Percentiles rank a stretch among this genome's conserved stretches.
These are phyloP conservation scores for Dryas drummondii DNA, from an alignment of 306 rosid genomes.

Conservation along the genomic window DNA sequence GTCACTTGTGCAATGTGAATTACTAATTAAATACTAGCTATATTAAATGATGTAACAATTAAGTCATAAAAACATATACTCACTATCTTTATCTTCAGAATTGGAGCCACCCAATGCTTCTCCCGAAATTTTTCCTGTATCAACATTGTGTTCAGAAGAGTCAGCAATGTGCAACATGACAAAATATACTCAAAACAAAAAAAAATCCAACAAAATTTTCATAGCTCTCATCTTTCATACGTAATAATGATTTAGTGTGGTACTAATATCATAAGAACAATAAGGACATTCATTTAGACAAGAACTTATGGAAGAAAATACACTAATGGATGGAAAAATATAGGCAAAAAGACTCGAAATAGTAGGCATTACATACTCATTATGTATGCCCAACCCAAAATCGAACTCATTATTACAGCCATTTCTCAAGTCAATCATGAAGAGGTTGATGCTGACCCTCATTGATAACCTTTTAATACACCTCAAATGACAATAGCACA, in stretches of 20 bases:
- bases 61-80: background rate
- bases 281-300: background rate
- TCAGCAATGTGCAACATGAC: background rate
- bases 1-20: no score
- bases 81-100: slow-evolving; percentile 43
- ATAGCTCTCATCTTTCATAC: background rate
- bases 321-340: background rate
- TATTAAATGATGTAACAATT: background rate
- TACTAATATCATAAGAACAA: background rate
- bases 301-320: background rate
- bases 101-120: slow-evolving; percentile 35
- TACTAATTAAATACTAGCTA: background rate
- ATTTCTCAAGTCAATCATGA: background rate
- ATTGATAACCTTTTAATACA: background rate
- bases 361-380: background rate
- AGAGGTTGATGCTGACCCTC: background rate
- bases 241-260: background rate
- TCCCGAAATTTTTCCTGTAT: slow-evolving; percentile 40
- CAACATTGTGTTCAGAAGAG: slow-evolving; percentile 26
- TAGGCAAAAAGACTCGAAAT: background rate
- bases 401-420: background rate
- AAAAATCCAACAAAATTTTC: background rate
- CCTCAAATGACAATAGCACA: background rate
- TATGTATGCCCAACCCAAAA: background rate
- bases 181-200: background rate